Evolutionary conservation across 2,329 filamentous ascomycete genomes (phyloP), one percentile per base, ranked within the genome.

Genomic region (Ceratocystis eucalypticola): DNA sequence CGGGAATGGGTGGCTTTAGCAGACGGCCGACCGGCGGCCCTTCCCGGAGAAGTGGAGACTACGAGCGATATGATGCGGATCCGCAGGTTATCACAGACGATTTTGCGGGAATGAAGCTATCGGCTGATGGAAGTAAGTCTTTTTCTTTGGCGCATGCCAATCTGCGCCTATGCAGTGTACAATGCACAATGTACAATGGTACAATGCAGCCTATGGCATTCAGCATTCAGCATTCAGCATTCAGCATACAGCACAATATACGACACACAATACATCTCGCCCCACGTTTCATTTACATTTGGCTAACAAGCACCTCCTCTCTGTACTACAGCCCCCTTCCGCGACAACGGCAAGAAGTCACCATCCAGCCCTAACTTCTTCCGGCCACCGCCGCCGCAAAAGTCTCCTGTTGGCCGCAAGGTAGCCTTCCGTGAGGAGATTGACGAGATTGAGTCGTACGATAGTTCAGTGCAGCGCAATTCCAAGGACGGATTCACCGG

Each of bases 31-130:
- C 33, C 15, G 83, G 82, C 12, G 86, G 89, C 70, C 75, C 80
- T 61, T 81, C 81, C 69, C 82, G 88, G 71, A 83, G 88, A 71
- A 96, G 92, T 74, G 88, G 88, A 50, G 93, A 97, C 74, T 91
- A 92, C 69, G 88, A 92, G 71, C 86, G 91, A 67, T 99, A 99
- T 73, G 94, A 99, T 74, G 91, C 92, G 33, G 94, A 99, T 74
- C 94, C 93, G 37, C 86, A 92, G 73, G 85, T 97, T 46, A 80
- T 99, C 41, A 86, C 87, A 69, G 93, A 96, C 72, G 92, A 97
- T 73, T 97, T 99, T 77, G 83, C 84, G 15, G 84, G 84, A 41
- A 87, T 88, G 75, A 83, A 82, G 72, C 80, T 88, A 68, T 79
- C 82, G 45, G 77, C 78, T 25, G 84, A 87, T 71, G 83, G 84